These are phyloP conservation scores for Umbelopsis isabellina DNA, from an alignment of 192 early-diverging fungal genomes.

Conservation along the genomic window DNA sequence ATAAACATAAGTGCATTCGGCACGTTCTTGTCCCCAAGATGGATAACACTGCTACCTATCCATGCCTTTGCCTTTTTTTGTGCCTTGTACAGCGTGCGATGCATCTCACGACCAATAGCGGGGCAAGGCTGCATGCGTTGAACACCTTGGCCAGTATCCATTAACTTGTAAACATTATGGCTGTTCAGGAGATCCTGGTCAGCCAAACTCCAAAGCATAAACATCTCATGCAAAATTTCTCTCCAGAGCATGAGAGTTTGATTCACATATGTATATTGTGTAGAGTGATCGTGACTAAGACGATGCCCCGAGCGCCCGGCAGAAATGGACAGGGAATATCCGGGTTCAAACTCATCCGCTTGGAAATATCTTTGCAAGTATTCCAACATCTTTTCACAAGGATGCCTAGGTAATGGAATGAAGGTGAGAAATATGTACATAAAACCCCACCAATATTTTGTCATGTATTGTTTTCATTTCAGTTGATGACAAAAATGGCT, in stretches of 20 bases:
- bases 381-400: conserved; percentile 89
- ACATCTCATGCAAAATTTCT: conserved; percentile 97
- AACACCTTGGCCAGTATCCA: conserved; percentile 97
- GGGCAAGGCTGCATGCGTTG: conserved; percentile 94
- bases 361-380: conserved; percentile 77
- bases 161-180: conserved; percentile 80
- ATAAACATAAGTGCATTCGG: conserved; percentile 99
- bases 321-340: conserved; percentile 79
- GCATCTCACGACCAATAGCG: conserved; percentile 81
- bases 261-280: conserved; percentile 90
- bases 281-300: conserved; percentile 89
- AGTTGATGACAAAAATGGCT: background rate
- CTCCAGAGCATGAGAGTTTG: conserved; percentile 96
- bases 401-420: conserved; percentile 62
- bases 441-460: background rate
- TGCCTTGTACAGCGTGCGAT: conserved; percentile 86
- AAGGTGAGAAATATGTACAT: background rate
- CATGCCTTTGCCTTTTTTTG: conserved; percentile 84
- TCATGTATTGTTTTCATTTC: background rate
- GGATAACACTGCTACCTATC: conserved; percentile 96
- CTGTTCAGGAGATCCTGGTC: conserved; percentile 82
- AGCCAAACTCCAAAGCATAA: conserved; percentile 90
- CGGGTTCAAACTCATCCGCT: conserved; percentile 62
- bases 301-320: conserved; percentile 84
- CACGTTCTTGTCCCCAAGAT: conserved; percentile 97